Percentiles rank a stretch among this genome's conserved stretches.
Evolutionary conservation across 2,329 filamentous ascomycete species (phyloP).

Genomic region (Ascochyta fabae): DNA sequence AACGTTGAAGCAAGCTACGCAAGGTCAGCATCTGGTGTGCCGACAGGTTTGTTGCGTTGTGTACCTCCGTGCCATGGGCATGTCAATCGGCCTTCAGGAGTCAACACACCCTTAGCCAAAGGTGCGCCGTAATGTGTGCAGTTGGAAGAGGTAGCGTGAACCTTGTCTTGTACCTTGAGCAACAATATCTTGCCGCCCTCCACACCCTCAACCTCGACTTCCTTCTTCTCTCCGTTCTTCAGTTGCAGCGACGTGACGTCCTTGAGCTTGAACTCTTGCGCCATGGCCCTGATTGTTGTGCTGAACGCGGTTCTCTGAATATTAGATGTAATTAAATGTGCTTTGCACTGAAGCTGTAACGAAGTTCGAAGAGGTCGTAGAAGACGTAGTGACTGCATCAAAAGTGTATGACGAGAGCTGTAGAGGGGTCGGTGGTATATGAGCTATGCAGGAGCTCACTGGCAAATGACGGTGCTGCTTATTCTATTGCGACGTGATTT

Average conservation of each 20-base stretch:
- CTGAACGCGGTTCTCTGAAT: slow-evolving; percentile 33
- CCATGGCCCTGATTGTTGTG: slow-evolving; percentile 48
- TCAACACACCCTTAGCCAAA: slow-evolving; percentile 82
- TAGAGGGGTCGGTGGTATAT: slow-evolving; percentile 16
- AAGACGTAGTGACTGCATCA: slow-evolving; percentile 38
- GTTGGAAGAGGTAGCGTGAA: slow-evolving; percentile 81
- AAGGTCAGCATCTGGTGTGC: neutral
- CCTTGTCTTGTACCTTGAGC: slow-evolving; percentile 75
- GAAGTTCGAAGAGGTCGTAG: slow-evolving; percentile 33
- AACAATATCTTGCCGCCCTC: slow-evolving; percentile 86
- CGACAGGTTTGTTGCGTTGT: slow-evolving; percentile 8
- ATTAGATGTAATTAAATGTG: slow-evolving; percentile 20
- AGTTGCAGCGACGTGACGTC: slow-evolving; percentile 76
- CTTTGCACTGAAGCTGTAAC: slow-evolving; percentile 20
- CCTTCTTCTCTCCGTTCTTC: slow-evolving; percentile 80
- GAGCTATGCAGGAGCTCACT: slow-evolving; percentile 7
- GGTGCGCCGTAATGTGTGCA: slow-evolving; percentile 95
- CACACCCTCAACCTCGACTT: slow-evolving; percentile 89
- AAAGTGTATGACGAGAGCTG: slow-evolving; percentile 14
- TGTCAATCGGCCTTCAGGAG: slow-evolving; percentile 80
- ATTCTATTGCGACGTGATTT: slow-evolving; percentile 16
- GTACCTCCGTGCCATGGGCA: slow-evolving; percentile 96
- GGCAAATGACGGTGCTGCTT: slow-evolving; percentile 17
- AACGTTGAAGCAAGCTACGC: slow-evolving; percentile 86
- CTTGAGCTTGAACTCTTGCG: slow-evolving; percentile 69